A percentile compares a stretch with the other conserved stretches of the same genome.
phyloP scores from a whole-genome alignment of 2,329 filamentous ascomycete genomes.

The Scedosporium apiospermum region DNA sequence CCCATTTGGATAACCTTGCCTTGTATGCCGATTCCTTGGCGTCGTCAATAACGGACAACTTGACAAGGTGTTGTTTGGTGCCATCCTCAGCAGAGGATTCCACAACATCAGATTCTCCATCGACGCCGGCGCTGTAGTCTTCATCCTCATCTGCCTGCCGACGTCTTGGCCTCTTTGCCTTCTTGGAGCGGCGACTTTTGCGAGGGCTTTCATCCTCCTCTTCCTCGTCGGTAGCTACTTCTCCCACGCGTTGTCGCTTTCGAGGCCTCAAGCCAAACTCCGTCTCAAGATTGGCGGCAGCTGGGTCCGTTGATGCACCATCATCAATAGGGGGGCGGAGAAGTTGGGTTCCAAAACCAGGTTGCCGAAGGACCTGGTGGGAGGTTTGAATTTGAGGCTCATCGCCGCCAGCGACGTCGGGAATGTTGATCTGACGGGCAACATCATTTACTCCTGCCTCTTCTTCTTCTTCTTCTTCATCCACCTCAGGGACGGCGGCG shows the following conservation, averaged over 20 bases:
- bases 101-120: background rate
- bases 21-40: conserved; percentile 80
- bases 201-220: conserved; percentile 8
- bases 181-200: background rate
- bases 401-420: conserved; percentile 24
- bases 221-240: conserved; percentile 21
- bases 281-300: background rate
- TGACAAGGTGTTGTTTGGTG: conserved; percentile 20
- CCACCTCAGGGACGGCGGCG: conserved; percentile 57
- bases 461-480: conserved; percentile 62
- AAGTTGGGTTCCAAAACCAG: conserved; percentile 50
- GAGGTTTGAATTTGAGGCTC: conserved; percentile 35
- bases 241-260: conserved; percentile 23
- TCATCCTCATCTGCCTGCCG: conserved; percentile 8
- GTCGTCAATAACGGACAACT: conserved; percentile 64
- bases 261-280: conserved; percentile 51
- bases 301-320: background rate
- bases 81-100: conserved; percentile 6
- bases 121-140: conserved; percentile 4
- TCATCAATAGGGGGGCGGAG: background rate
- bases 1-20: conserved; percentile 66
- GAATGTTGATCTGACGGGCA: conserved; percentile 24
- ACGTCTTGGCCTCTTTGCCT: conserved; percentile 2
- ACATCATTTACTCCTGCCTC: conserved; percentile 18
- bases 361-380: conserved; percentile 63